Base-by-base conservation (phyloP, 495 filamentous ascomycete species). In the Niebla homalea region DNA sequence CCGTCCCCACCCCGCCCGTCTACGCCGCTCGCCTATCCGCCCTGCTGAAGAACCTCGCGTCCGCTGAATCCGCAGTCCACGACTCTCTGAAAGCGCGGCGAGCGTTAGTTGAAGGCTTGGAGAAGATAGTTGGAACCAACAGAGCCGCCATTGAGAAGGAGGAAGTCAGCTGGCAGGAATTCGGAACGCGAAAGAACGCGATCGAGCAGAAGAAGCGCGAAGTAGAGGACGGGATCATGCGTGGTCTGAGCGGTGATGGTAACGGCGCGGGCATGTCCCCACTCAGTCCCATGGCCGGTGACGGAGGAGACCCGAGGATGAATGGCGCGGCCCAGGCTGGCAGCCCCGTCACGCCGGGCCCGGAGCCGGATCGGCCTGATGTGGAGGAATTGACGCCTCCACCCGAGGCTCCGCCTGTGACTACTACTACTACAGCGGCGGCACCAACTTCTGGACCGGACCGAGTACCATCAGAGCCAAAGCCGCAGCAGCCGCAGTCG, bases 11-110 rank as follows among this genome's bases (percentile, higher is more conserved):
- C 0, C 80, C 89, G 8, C 89, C 92, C 1, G 89, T 97, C 10
- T 84, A 93, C 61, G 92, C 92, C 2, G 93, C 93, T 23, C 83
- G 88, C 15, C 81, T 98, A 18, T 87, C 81, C 54, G 80, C 85
- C 3, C 70, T 99, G 7, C 72, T 97, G 44, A 94, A 92, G 67
- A 80, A 77, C 3, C 76, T 99, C 15, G 87, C 89, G 32, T 87
- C 78, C 49, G 92, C 92, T n/a, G 88, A 97, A 65, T 84, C 79
- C 38, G 89, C 89, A 0, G 86, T 97, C 1, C 83, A 85, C 3
- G 87, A 93, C 51, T 84, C 84, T 52, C 87, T 99, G 61, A 89
- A 90, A 59, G 85, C 89, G 2, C 84, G 93, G 16, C 75, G 75
- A 37, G 74, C 79, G 19, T 72, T 97, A 19, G 80, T 97, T 12